Percentiles rank a stretch among this genome's conserved stretches.
phyloP scores from a whole-genome alignment of 768 basidiomycete genomes.

The Dictyophora rubrovolvata region DNA sequence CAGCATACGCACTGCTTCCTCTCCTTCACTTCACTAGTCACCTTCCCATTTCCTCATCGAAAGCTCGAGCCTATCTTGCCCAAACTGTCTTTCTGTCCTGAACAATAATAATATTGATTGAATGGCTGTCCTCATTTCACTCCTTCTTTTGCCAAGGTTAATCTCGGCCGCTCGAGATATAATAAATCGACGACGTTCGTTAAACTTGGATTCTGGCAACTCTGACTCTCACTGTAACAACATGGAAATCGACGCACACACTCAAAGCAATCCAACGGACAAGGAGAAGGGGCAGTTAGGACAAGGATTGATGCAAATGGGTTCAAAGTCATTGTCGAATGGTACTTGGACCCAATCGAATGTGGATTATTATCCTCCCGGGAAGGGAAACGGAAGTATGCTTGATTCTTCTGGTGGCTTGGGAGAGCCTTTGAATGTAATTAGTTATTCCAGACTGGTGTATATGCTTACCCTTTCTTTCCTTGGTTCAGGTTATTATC shows the following conservation, averaged over 20 bases:
- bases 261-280: background rate
- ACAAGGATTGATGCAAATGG: background rate
- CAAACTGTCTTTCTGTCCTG: no score
- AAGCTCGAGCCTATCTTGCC: no score
- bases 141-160: background rate
- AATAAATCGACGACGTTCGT: background rate
- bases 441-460: background rate
- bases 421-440: constrained; percentile 10
- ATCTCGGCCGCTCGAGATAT: background rate
- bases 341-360: background rate
- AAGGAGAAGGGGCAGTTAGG: background rate
- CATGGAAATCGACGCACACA: background rate
- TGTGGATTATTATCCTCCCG: constrained; percentile 1
- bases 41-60: no score
- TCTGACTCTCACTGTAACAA: background rate
- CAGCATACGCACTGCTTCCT: no score
- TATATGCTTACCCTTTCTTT: background rate
- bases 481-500: constrained; percentile 12
- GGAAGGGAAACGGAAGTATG: constrained; percentile 4
- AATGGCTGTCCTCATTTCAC: background rate
- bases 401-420: constrained; percentile 6
- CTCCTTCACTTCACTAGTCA: no score
- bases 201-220: background rate
- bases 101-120: no score
- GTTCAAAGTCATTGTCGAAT: background rate